Base-by-base conservation (phyloP, 805 yeast species). In the Barnettozyma wickerhamii region DNA sequence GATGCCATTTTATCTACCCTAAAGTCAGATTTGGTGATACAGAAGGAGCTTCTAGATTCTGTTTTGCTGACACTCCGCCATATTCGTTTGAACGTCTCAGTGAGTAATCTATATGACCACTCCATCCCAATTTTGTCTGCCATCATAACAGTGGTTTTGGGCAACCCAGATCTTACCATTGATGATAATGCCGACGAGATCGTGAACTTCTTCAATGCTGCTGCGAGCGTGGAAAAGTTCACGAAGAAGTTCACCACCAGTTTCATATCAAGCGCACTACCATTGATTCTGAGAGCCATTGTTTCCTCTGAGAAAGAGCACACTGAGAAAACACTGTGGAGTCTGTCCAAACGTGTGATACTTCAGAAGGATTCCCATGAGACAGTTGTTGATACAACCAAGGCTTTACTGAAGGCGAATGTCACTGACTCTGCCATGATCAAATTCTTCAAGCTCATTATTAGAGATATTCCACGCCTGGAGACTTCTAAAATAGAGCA, bases 401-500 rank as follows among this genome's bases (percentile, higher is more conserved):
- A 59, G 5, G 47, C 51, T 17, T 49, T 71, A 10, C 38, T 68
- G 12, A 59, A 60, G 35, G 39, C 47, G 23, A 33, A 39, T 31
- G 20, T 40, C 1, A 41, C 39, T 33, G 41, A 39, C 10, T 31
- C 19, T 14, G 37, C 59, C 51, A 31, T 73, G 41, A 51, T 48
- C 21, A 46, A 45, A 52, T 40, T 60, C 50, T 51, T 66, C 61
- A 37, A 53, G 52, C 31, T 60, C 38, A 35, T 60, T 45, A 47
- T 68, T 55, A 36, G 58, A 41, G 38, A 64, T 45, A 34, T 62
- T 6, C 41, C 59, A 1, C 49, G 38, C 27, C 34, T 41, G 13
- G 67, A 71, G 35, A 58, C 70, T 23, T 36, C 51, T 1, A 53
- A 64, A 3, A 62, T 81, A 33, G 87, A 83, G 55, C 58, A 63